Conservation (phyloP, 106 monocot genomes). For the Amphibolis antarctica region DNA sequence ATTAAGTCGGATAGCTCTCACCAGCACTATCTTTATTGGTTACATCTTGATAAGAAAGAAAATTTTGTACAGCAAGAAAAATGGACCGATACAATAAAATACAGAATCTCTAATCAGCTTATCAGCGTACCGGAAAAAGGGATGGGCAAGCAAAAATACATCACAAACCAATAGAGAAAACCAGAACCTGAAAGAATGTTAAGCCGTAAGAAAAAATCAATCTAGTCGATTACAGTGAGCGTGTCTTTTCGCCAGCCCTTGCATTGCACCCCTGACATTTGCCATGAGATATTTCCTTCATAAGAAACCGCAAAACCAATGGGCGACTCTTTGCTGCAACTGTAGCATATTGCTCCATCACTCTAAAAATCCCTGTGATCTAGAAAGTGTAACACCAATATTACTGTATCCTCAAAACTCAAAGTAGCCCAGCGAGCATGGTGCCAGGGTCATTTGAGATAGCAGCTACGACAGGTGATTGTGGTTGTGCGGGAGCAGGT, state of each 20-base stretch:
- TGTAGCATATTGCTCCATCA: not conserved
- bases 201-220: not conserved
- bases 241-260: slow-evolving; percentile 2
- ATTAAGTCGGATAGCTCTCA: too few relatives aligned
- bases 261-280: not conserved
- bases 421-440: slow-evolving; percentile 78
- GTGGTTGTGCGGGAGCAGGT: slow-evolving; percentile 33
- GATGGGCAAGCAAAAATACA: not conserved
- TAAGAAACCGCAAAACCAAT: not conserved
- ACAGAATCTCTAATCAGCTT: not conserved
- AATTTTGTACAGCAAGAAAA: not conserved
- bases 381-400: too few relatives aligned
- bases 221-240: not conserved
- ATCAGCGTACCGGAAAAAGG: not conserved
- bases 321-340: not conserved
- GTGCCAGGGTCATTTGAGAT: slow-evolving; percentile 68
- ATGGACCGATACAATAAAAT: not conserved
- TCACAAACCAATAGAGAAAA: not conserved
- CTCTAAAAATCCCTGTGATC: not conserved
- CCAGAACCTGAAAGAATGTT: not conserved
- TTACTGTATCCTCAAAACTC: slow-evolving; percentile 33
- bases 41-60: not conserved
- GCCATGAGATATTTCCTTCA: not conserved
- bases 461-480: slow-evolving; percentile 25
- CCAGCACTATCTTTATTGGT: too few relatives aligned